Percentiles rank a stretch among this genome's conserved stretches.
Conservation (phyloP, 1,284 basidiomycete genomes). For the Ganoderma boninense region DNA sequence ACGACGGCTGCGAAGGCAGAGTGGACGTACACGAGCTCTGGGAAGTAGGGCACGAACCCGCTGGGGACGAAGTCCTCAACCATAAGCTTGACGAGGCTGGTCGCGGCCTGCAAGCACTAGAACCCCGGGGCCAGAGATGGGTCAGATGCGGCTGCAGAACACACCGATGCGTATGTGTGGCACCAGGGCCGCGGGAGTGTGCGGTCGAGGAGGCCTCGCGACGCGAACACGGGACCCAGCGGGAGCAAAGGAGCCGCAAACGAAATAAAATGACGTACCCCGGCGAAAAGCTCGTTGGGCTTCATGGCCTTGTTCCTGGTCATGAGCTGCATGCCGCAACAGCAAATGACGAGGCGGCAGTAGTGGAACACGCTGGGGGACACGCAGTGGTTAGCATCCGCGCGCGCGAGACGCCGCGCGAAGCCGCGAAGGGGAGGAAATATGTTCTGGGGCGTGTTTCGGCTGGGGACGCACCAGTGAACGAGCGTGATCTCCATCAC, state of each 20-base stretch:
- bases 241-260: neutral
- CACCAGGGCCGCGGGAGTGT: neutral
- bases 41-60: slow-evolving; percentile 48
- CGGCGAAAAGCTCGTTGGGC: slow-evolving; percentile 32
- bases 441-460: neutral
- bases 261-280: slow-evolving; percentile 18
- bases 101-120: slow-evolving; percentile 44
- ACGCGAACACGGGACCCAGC: slow-evolving; percentile 1
- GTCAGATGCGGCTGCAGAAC: slow-evolving; percentile 28
- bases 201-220: neutral
- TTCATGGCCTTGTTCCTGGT: slow-evolving; percentile 29
- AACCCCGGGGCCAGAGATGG: slow-evolving; percentile 11
- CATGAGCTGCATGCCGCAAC: slow-evolving; percentile 43
- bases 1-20: slow-evolving; percentile 51
- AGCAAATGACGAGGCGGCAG: slow-evolving; percentile 45
- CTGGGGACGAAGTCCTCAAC: slow-evolving; percentile 40
- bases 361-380: slow-evolving; percentile 40
- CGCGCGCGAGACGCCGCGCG: neutral
- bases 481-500: slow-evolving; percentile 42
- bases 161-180: slow-evolving; percentile 7
- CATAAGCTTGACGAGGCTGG: slow-evolving; percentile 41
- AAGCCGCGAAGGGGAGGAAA: neutral
- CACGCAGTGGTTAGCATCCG: slow-evolving; percentile 11
- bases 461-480: slow-evolving; percentile 35
- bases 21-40: slow-evolving; percentile 52